Evolutionary conservation across 176 grass and related monocot species (phyloP), one percentile per base, ranked within the genome.

Genomic region (Cenchrus fungigraminus): DNA sequence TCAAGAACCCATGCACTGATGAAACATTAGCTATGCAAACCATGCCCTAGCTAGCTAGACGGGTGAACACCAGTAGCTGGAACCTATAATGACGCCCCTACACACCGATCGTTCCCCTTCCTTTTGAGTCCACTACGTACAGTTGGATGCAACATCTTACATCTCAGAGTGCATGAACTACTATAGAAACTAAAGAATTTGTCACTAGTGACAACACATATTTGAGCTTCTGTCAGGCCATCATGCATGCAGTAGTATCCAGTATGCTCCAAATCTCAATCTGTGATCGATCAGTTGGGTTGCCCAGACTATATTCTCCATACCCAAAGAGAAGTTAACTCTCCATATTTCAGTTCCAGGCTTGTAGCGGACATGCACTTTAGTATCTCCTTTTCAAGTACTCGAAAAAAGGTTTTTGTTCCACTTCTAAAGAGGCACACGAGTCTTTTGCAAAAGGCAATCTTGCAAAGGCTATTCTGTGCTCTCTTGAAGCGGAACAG

Each of bases 341-440:
- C 68, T 56, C 58, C 59, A 55, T 20, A 19, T 16, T 60, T 70
- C 28, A 59, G 64, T 73, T 64, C 5, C 68, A 80, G 68, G 68
- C 9, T 57, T 58, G 16, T 17, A 66, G 42, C 67, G 6, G 76
- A 84, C 81, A 79, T 66, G 75, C 32, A 73, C 68, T 84, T 88
- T 58, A 73, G 51, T 44, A 66, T 51, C 68, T 58, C 67, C 51
- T 54, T 84, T 89, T 79, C 81, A 57, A 65, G 58, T 59, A 29
- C 14, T 57, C 22, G n/a, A 15, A 73, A 65, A 78, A 89, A n/a
- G 22, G 68, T 9, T n/a, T 10, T 84, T 79, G 25, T 28, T 67
- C 28, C 53, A 16, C 40, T 65, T 53, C 40, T 57, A 59, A 68
- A 55, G 60, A 67, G 45, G 34, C 32, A 32, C 32, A 51, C 32